These are phyloP conservation scores for Zygosaccharomyces bailii DNA, from an alignment of 805 yeast genomes.

Conservation along the genomic window DNA sequence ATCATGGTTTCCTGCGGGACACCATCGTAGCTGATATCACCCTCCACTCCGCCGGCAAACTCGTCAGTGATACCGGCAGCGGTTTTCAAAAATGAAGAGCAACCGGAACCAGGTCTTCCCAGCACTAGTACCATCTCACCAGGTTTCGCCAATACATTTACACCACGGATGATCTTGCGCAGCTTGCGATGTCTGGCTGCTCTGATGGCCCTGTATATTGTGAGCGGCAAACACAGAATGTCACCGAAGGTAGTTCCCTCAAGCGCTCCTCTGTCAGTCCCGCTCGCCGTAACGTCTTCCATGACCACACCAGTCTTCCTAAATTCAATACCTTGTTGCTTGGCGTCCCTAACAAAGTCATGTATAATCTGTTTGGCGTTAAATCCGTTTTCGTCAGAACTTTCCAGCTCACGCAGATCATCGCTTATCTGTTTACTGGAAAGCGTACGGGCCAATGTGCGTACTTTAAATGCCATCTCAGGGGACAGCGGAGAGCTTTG, in stretches of 20 bases:
- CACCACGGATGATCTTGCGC: constrained; percentile 40
- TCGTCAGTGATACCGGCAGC: constrained; percentile 23
- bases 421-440: constrained; percentile 17
- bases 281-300: constrained; percentile 37
- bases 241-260: constrained; percentile 41
- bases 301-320: constrained; percentile 46
- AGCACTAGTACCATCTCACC: constrained; percentile 32
- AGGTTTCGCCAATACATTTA: constrained; percentile 36
- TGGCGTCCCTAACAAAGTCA: constrained; percentile 39
- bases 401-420: constrained; percentile 17
- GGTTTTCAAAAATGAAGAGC: constrained; percentile 42
- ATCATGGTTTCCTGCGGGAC: constrained; percentile 34
- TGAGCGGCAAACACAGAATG: constrained; percentile 34
- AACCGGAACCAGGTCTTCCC: constrained; percentile 45
- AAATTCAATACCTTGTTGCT: constrained; percentile 45
- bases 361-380: constrained; percentile 33
- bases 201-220: constrained; percentile 30
- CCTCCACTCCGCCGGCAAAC: constrained; percentile 22
- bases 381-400: constrained; percentile 15
- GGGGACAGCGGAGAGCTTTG: neutral
- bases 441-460: neutral
- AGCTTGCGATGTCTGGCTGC: constrained; percentile 33
- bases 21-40: constrained; percentile 57
- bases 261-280: constrained; percentile 40
- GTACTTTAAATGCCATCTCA: neutral